phyloP scores from a whole-genome alignment of 305 asterid genomes.

The Caryopteris hybrid region DNA sequence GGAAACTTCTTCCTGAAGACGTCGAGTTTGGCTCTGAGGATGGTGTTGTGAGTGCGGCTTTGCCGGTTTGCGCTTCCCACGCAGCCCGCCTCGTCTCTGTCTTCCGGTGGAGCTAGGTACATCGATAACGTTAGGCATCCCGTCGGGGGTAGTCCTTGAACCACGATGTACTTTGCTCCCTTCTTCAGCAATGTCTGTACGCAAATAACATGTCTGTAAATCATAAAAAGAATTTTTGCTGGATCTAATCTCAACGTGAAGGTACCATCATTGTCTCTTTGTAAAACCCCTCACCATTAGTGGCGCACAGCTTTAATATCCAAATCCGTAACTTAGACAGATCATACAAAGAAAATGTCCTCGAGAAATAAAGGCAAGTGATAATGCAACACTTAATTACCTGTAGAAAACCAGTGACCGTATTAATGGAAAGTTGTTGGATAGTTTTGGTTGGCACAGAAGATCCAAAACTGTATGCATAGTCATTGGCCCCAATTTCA shows the following conservation, averaged over 20 bases:
- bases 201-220: too few relatives aligned
- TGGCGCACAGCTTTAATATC: too few relatives aligned
- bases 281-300: too few relatives aligned
- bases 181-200: constrained; percentile 46
- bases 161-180: constrained; percentile 69
- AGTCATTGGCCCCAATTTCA: constrained; percentile 87
- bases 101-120: constrained; percentile 38
- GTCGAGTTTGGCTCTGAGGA: constrained; percentile 35
- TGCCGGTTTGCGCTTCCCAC: constrained; percentile 40
- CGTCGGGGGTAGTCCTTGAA: constrained; percentile 80
- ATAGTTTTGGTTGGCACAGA: constrained; percentile 33
- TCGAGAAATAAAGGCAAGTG: too few relatives aligned
- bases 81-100: constrained; percentile 58
- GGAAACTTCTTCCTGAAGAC: constrained; percentile 39
- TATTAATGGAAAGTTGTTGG: constrained; percentile 48
- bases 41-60: constrained; percentile 47
- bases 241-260: too few relatives aligned
- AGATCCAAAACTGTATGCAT: constrained; percentile 56
- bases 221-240: too few relatives aligned
- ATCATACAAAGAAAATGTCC: too few relatives aligned
- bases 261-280: too few relatives aligned
- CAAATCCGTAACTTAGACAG: too few relatives aligned
- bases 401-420: constrained; percentile 44
- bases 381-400: too few relatives aligned
- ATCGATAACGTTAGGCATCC: constrained; percentile 66